Base-by-base conservation (phyloP, 23 red algal species). In the Cyanidiococcus yangmingshanensis region DNA sequence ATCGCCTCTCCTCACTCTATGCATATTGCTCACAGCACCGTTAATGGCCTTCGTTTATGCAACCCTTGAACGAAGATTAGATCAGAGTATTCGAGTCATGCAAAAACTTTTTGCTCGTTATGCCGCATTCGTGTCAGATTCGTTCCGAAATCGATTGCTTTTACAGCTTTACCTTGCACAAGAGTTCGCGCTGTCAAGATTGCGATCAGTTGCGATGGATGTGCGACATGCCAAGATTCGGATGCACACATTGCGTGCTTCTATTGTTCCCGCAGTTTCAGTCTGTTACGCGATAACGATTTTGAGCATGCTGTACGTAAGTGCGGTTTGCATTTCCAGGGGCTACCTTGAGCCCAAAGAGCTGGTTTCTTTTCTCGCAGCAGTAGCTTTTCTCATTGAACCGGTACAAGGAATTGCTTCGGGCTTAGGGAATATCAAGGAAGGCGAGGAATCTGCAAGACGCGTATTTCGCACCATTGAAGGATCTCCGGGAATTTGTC, bases 311-410 rank as follows among this genome's bases (percentile, higher is more conserved):
- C 63, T 71, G 12, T 25, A 25, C 27, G 32, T 30, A 25, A 71
- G 63, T 30, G 63, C 63, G 27, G 12, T 35, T 25, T 71, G 63
- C 27, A 35, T 71, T 7, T 7, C 12, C 7, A 7, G 63, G n/a
- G 63, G 63, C 27, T 35, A 32, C 7, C 63, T 71, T 7, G 21
- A 25, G 63, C n/a, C 63, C 12, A 71, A 71, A 71, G n/a, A 71
- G 63, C 32, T 71, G 12, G 63, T 71, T 25, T 25, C 63, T 7
- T 71, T 71, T 30, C 7, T 71, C n/a, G 63, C 63, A 2, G 21
- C 63, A 3, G 32, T 71, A 29, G 63, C 63, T 7, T 71, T 71
- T 35, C 63, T 71, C 63, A 71, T 71, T 3, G 63, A 71, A 30
- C 63, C 63, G 27, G 32, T 71, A 12, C 63, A 71, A 35, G 63